phyloP scores from a whole-genome alignment of 2,329 filamentous ascomycete genomes.

The Fusarium compactum region DNA sequence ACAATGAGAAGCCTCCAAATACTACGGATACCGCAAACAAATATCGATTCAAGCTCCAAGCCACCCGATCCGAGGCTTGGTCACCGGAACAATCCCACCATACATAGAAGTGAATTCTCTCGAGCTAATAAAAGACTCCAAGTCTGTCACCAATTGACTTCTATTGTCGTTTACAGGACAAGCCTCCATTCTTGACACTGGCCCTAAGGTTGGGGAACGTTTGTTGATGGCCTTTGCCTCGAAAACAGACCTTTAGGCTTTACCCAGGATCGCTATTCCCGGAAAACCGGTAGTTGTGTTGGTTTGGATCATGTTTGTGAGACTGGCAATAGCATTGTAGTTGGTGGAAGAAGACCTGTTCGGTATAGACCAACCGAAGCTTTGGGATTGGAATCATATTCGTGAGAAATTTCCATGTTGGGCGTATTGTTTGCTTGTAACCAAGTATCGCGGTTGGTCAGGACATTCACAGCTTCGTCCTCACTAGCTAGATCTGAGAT shows the following conservation, averaged over 20 bases:
- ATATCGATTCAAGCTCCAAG: constrained; percentile 17
- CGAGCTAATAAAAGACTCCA: not conserved
- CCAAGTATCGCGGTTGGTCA: constrained; percentile 3
- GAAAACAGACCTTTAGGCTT: not conserved
- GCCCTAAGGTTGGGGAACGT: not conserved
- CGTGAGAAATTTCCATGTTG: not conserved
- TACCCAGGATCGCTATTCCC: not conserved
- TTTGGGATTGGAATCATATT: not conserved
- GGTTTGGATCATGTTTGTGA: not conserved
- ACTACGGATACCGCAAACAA: not conserved
- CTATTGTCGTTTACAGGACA: not conserved
- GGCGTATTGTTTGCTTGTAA: not conserved
- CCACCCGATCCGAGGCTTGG: constrained; percentile 19
- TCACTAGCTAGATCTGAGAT: not conserved
- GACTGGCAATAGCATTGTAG: not conserved
- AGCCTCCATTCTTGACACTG: constrained; percentile 26
- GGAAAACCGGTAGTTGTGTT: not conserved
- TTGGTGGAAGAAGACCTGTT: not conserved
- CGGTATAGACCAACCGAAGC: not conserved
- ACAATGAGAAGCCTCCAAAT: not conserved
- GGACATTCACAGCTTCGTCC: not conserved
- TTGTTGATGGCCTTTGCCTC: not conserved
- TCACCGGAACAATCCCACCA: constrained; percentile 11
- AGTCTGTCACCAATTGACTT: constrained; percentile 2
- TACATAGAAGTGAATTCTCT: not conserved